These are phyloP conservation scores for Prunus persica DNA, from an alignment of 306 rosid genomes.

Conservation along the genomic window DNA sequence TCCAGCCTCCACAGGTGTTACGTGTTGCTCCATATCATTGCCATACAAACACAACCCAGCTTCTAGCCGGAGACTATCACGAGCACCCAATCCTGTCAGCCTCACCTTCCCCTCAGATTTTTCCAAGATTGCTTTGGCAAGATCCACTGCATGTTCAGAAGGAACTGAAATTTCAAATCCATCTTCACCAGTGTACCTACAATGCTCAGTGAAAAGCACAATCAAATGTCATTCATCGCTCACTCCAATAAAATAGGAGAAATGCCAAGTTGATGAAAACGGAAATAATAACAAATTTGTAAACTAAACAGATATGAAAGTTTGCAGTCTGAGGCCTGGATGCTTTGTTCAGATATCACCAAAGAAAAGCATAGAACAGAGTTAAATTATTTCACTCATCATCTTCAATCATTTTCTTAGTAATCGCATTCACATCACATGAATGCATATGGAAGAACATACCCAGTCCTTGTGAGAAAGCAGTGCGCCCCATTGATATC, in stretches of 20 bases:
- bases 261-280: neutral
- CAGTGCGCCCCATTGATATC: slow-evolving; percentile 75
- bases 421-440: neutral
- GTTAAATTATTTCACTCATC: neutral
- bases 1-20: slow-evolving; percentile 91
- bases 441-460: slow-evolving; percentile 27
- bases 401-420: neutral
- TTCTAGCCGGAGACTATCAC: slow-evolving; percentile 95
- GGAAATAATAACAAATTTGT: too few relatives aligned
- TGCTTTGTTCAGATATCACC: slow-evolving; percentile 6
- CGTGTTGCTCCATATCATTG: slow-evolving; percentile 90
- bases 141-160: slow-evolving; percentile 77
- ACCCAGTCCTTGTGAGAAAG: slow-evolving; percentile 96
- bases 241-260: neutral
- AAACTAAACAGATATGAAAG: neutral
- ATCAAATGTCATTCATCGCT: slow-evolving; percentile 1
- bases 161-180: slow-evolving; percentile 99
- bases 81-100: slow-evolving; percentile 92
- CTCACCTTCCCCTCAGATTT: slow-evolving; percentile 89
- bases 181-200: slow-evolving; percentile 98
- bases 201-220: slow-evolving; percentile 15
- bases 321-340: neutral
- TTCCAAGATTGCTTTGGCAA: slow-evolving; percentile 91
- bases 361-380: neutral
- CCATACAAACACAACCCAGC: slow-evolving; percentile 95